Evolutionary conservation across 345 rosid species (phyloP).

Genomic region (Eucalyptus dawsonii): DNA sequence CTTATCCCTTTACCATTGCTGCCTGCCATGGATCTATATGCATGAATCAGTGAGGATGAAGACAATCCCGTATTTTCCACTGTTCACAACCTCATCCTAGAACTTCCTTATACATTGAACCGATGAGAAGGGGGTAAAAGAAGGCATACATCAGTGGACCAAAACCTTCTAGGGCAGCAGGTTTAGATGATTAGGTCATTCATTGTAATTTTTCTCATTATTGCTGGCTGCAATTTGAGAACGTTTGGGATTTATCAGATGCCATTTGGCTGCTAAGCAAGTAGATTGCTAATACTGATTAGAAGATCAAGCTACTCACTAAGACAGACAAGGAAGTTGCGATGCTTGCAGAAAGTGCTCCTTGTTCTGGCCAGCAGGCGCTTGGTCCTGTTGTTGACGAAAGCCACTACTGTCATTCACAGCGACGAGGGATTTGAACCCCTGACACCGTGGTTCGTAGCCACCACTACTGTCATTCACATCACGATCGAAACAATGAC

Average conservation of each 20-base stretch:
- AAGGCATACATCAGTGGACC: neutral
- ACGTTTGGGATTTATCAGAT: neutral
- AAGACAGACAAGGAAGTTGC: neutral
- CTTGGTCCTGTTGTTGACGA: neutral
- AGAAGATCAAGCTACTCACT: neutral
- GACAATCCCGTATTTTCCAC: neutral
- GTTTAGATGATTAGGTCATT: neutral
- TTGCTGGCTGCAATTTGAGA: neutral
- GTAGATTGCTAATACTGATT: neutral
- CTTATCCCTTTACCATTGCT: neutral
- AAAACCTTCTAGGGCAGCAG: neutral
- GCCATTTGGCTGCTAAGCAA: neutral
- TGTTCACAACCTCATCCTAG: neutral
- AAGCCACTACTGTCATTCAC: neutral
- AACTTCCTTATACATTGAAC: neutral
- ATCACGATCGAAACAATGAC: neutral
- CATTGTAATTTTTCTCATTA: neutral
- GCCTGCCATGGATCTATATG: neutral
- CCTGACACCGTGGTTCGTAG: too few relatives aligned
- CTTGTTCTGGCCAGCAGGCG: neutral
- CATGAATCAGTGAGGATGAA: neutral
- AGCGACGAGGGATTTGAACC: too few relatives aligned
- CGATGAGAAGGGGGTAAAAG: neutral
- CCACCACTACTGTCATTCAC: neutral
- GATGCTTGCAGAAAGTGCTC: neutral